Conservation (phyloP, 306 rosid species). For the Comarum palustre region DNA sequence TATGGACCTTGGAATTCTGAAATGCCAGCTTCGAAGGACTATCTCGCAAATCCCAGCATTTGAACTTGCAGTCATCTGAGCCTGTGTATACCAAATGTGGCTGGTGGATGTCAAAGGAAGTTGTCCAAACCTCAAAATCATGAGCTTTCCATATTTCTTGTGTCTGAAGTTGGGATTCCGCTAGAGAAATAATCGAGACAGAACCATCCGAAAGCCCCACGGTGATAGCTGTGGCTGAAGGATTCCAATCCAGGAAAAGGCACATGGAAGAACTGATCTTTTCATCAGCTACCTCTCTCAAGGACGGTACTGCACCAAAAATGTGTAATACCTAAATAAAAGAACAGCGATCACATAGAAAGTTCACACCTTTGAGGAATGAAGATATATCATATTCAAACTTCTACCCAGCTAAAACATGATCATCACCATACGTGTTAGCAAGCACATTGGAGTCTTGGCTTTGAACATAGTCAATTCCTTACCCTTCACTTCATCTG, state of each 20-base stretch:
- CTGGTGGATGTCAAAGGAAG: conserved; percentile 71
- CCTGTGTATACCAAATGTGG: conserved; percentile 79
- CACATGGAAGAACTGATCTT: conserved; percentile 73
- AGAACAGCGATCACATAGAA: not conserved
- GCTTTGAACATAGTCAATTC: conserved; percentile 22
- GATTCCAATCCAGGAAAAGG: conserved; percentile 76
- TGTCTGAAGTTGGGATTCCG: conserved; percentile 54
- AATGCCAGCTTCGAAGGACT: conserved; percentile 62
- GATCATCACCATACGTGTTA: not conserved
- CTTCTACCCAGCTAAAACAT: not conserved
- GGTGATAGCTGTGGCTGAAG: conserved; percentile 60
- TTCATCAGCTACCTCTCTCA: conserved; percentile 49
- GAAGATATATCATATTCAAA: not conserved
- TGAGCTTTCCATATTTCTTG: conserved; percentile 80
- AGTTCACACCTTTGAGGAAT: not conserved
- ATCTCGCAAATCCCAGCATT: conserved; percentile 80
- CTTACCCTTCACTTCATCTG: conserved; percentile 57
- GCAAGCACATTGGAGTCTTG: no score
- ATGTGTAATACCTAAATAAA: conserved; percentile 11
- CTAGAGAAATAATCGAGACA: conserved; percentile 52
- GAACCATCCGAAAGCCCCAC: conserved; percentile 84
- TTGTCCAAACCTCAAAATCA: conserved; percentile 86
- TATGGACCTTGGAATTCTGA: conserved; percentile 65
- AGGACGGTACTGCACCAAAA: conserved; percentile 42
- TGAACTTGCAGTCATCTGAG: conserved; percentile 81